Evolutionary conservation across 257 asterid genomes (phyloP), one percentile per base, ranked within the genome.

Genomic region (Solanum peruvianum): DNA sequence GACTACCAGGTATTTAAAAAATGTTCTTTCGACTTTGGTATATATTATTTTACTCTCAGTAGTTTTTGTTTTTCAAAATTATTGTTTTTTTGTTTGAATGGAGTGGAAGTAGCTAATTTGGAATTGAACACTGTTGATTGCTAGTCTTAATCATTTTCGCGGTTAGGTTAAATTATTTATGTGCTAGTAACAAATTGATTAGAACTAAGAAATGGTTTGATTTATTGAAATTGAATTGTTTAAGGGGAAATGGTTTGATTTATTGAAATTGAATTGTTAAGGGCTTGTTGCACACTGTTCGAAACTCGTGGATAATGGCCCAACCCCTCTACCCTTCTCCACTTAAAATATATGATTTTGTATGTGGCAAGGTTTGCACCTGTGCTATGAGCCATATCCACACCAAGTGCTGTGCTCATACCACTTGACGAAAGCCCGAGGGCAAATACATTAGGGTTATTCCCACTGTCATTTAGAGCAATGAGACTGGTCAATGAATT

Each of bases 1-100:
- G 99, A 93, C 87, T 96, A 92, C 87, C 98, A 97, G 98, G 99
- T 93, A 64, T 69, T 41, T 39, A 56, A 47, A 42, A 78, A 15
- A 76, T 25, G 15, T 42, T 77, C 14, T 77, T 14, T n/a, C 11
- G 39, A 77, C 84, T 5, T 27, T 76, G 8, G 9, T 66, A 66
- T 29, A 25, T 66, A 29, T 69, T 31, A 21, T n/a, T n/a, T 66
- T 73, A 11, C 44, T 31, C 77, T 71, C 45, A 16, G 78, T 15
- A 33, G 45, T 71, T 71, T 16, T 33, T 33, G 7, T 33, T 71
- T 71, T 71, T 33, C 45, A 33, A 71, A 71, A 35, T 39, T 44
- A 23, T 35, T 52, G 45, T 47, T 84, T 84, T 44, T 6, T 87
- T 45, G 33, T 47, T 52, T 35, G 41, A 42, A 72, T 35, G 15